phyloP scores from a whole-genome alignment of 2,329 filamentous ascomycete species.

The Clonostachys chloroleuca region DNA sequence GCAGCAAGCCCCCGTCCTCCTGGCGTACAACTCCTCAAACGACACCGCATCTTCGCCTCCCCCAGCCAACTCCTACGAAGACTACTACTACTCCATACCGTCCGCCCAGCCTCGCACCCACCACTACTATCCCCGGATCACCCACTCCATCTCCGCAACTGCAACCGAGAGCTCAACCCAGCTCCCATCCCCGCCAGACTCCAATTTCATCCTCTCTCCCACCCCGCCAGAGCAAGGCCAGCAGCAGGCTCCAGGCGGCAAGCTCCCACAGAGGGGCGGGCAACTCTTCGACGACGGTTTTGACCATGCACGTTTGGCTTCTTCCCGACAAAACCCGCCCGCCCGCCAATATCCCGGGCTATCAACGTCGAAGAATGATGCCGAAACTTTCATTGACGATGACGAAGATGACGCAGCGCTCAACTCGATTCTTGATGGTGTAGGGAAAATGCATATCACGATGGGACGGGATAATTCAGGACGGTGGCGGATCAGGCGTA shows the following conservation, averaged over 20 bases:
- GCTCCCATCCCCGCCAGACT: background rate
- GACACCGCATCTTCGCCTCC: background rate
- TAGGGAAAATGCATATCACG: slow-evolving; percentile 22
- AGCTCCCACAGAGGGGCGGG: too few relatives aligned
- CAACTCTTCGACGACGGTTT: too few relatives aligned
- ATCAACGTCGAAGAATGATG: background rate
- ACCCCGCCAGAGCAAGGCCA: background rate
- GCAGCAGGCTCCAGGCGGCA: background rate
- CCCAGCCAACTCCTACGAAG: too few relatives aligned
- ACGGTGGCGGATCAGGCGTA: slow-evolving; percentile 31
- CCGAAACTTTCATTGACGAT: background rate
- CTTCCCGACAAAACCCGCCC: too few relatives aligned
- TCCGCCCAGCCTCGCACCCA: background rate
- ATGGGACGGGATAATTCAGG: slow-evolving; percentile 31
- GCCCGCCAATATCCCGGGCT: too few relatives aligned
- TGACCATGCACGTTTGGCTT: too few relatives aligned
- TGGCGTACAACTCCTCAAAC: background rate
- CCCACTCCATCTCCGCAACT: background rate
- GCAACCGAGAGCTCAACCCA: background rate
- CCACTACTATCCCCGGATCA: background rate
- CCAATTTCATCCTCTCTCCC: background rate
- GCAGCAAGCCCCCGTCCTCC: background rate
- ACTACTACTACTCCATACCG: background rate
- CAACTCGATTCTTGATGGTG: slow-evolving; percentile 26
- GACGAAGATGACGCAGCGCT: slow-evolving; percentile 12